Evolutionary conservation across 306 rosid genomes (phyloP).

Genomic region (Prunus mume): DNA sequence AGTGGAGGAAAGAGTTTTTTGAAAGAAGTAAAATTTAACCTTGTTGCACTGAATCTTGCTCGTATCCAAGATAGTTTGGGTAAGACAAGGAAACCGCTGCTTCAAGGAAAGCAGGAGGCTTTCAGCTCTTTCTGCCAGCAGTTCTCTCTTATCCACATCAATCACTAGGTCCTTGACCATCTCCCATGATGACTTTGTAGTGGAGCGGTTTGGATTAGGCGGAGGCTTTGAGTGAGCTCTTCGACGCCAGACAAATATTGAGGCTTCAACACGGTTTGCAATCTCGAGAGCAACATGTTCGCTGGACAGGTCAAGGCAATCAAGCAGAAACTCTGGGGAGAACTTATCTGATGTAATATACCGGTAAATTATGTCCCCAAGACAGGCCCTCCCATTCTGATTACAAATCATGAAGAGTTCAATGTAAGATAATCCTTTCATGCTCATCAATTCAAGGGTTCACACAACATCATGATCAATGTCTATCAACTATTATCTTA

Average conservation of each 20-base stretch:
- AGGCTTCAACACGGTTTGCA: constrained; percentile 89
- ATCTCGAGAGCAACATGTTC: constrained; percentile 92
- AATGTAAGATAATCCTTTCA: not conserved
- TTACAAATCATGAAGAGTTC: constrained; percentile 4
- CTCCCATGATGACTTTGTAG: constrained; percentile 90
- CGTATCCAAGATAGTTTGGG: constrained; percentile 84
- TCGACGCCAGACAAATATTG: constrained; percentile 80
- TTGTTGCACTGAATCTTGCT: constrained; percentile 90
- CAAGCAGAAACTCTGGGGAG: constrained; percentile 73
- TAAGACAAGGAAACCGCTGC: constrained; percentile 82
- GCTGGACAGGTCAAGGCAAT: constrained; percentile 86
- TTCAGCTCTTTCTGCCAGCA: constrained; percentile 86
- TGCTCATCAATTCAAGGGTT: too few species aligned
- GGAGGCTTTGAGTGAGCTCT: constrained; percentile 59
- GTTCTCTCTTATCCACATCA: constrained; percentile 84
- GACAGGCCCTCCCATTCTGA: constrained; percentile 89
- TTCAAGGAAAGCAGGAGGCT: constrained; percentile 65
- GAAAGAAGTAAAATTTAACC: constrained; percentile 36
- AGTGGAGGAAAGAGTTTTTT: not conserved
- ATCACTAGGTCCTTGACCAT: constrained; percentile 83
- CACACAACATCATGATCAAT: not conserved
- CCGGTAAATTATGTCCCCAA: constrained; percentile 82
- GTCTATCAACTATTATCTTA: not conserved
- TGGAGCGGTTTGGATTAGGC: constrained; percentile 57
- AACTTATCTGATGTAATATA: constrained; percentile 85